These are phyloP conservation scores for Mycosphaerelloides madeirae DNA, from an alignment of 2,329 filamentous ascomycete genomes.

Conservation along the genomic window DNA sequence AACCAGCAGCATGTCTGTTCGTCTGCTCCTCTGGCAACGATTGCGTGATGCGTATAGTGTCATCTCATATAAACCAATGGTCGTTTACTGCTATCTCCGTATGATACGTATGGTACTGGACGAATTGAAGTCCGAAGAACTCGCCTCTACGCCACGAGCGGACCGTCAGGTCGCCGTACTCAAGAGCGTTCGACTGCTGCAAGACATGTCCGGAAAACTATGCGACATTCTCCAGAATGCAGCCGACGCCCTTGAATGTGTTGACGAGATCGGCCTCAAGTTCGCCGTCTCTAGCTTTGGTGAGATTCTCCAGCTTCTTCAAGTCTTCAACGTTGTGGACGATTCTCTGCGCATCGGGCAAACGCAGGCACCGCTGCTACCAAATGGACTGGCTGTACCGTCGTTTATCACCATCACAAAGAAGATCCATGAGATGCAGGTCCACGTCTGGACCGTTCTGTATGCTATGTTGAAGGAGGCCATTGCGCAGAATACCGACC, in stretches of 20 bases:
- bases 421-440: conserved; percentile 75
- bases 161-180: conserved; percentile 68
- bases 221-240: conserved; percentile 57
- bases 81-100: conserved; percentile 79
- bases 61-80: conserved; percentile 81
- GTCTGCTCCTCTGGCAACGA: conserved; percentile 83
- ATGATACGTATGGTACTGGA: conserved; percentile 77
- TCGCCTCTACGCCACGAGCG: conserved; percentile 52
- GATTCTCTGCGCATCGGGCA: conserved; percentile 80
- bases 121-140: conserved; percentile 60
- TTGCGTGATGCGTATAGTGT: conserved; percentile 83
- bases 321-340: conserved; percentile 75
- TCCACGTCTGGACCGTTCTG: conserved; percentile 81
- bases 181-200: conserved; percentile 71
- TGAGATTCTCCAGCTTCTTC: conserved; percentile 67
- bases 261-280: conserved; percentile 73
- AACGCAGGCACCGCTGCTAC: conserved; percentile 56
- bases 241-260: conserved; percentile 72
- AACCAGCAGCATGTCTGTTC: conserved; percentile 73
- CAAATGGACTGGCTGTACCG: conserved; percentile 36
- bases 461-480: conserved; percentile 76
- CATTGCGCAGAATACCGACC: conserved; percentile 59
- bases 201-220: conserved; percentile 68
- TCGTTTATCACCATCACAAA: conserved; percentile 25
- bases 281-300: conserved; percentile 68